Evolutionary conservation across 169 alveolate species (phyloP), one percentile per base, ranked within the genome.

Genomic region (Toxoplasma gondii): DNA sequence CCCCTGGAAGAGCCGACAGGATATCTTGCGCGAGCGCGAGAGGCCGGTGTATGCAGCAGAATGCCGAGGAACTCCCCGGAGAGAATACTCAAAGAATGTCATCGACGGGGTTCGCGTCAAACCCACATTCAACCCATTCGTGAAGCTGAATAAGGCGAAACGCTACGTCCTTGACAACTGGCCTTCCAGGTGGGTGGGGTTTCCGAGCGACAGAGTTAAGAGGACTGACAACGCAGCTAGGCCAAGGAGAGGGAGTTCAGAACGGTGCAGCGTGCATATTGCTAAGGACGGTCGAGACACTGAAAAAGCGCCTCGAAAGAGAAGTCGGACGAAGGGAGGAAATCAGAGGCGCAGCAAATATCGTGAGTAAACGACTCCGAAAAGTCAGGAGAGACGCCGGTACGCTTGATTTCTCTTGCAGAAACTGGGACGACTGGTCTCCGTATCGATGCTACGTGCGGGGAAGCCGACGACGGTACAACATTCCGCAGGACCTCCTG

Each of bases 91-190:
- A 86, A 97, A 96, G 87, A 97, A 97, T 91, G 43, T 97, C 69
- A 94, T 96, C n/a, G 98, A 98, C 90, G 98, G 98, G 67, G 94
- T 98, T 2, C 96, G 99, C 78, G 96, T 97, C 82, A 95, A 95
- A 41, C 98, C 98, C 54, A 97, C 98, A 12, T 97, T 98, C 94
- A 98, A 98, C 94, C 99, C 99, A 0, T 98, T 95, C 86, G 98
- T 98, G 36, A 91, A 96, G 83, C 93, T 98, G 78, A 97, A 96
- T 91, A 96, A 96, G 95, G 98, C 97, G 38, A 97, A 97, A 96
- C 94, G 98, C 88, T 97, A 97, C 90, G 94, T 97, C 78, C 93
- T 97, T 27, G 98, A 97, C 93, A 97, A 97, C 92, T 97, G 98
- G 98, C 97, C 97, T 38, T 97, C 98, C 49, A 96, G 98, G 98